Evolutionary conservation across 495 filamentous ascomycete species (phyloP), one percentile per base, ranked within the genome.

Genomic region (Penicillium samsonianum): DNA sequence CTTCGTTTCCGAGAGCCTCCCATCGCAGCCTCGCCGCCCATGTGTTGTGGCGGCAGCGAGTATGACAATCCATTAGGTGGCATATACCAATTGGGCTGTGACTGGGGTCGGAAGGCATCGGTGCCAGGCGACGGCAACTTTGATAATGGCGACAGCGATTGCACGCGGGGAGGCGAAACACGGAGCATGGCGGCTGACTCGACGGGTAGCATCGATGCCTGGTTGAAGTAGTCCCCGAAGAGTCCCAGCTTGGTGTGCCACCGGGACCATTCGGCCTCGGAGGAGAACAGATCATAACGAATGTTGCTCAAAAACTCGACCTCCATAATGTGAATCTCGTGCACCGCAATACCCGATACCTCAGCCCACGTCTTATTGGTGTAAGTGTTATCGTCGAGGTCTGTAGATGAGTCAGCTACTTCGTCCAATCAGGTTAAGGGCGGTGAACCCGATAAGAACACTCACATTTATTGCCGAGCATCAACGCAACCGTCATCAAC

Each of bases 361-460:
- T 99, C 95, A 14, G 95, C 94, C 95, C 95, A 99, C 2, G 95
- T 98, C 79, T 98, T 96, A 79, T 99, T 99, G 50, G 95, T 98
- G 73, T 98, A 99, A 2, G 95, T 98, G 71, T 98, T 99, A 67
- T 99, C 95, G 68, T 99, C 95, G 61, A 99, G 76, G 66, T 96
- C 89, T 92, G 58, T 11, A 42, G 50, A 43, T 55, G 43, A 57
- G 64, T 77, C 67, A 78, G 73, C 63, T 53, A 17, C 1, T 12
- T 0, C 30, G 17, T 22, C 35, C 19, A 53, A 42, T 61, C 48
- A 62, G 53, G 45, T 7, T 5, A 10, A 30, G 33, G 53, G 66
- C 63, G 66, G 66, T 67, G 47, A 62, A 19, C 2, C 25, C 26
- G 66, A 68, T 67, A 68, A 68, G 58, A 53, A 30, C 23, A 75